These are phyloP conservation scores for Thozetella sp. DNA, from an alignment of 495 filamentous ascomycete genomes.

Conservation along the genomic window DNA sequence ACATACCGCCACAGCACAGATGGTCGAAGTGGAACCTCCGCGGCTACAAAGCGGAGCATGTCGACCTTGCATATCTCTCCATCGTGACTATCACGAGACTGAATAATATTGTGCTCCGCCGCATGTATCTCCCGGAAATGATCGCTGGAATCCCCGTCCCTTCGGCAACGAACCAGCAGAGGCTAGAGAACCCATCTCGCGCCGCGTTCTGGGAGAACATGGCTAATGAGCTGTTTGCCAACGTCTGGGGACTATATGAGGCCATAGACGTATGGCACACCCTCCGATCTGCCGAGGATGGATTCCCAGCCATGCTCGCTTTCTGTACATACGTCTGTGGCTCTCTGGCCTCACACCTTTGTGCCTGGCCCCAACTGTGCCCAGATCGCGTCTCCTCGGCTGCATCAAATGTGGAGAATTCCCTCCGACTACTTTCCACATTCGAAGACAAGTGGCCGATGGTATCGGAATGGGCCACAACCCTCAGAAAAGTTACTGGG, in stretches of 20 bases:
- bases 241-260: conserved; percentile 15
- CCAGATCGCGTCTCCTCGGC: neutral
- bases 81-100: conserved; percentile 16
- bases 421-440: neutral
- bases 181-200: neutral
- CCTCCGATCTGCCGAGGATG: conserved; percentile 16
- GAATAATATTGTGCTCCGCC: conserved; percentile 17
- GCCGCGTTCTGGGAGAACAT: conserved; percentile 11
- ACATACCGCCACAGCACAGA: conserved; percentile 12
- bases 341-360: conserved; percentile 6
- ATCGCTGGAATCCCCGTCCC: conserved; percentile 4
- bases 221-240: conserved; percentile 15
- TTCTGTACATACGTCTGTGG: conserved; percentile 22
- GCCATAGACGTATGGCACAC: conserved; percentile 15
- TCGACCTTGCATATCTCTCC: conserved; percentile 21
- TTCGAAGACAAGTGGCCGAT: neutral
- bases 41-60: conserved; percentile 16
- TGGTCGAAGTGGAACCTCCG: conserved; percentile 22
- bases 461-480: neutral
- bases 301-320: conserved; percentile 19
- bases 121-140: conserved; percentile 15
- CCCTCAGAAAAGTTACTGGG: neutral
- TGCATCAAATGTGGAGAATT: neutral
- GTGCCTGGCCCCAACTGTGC: neutral
- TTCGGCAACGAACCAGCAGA: neutral